A percentile compares a stretch with the other conserved stretches of the same genome.
These are phyloP conservation scores for Populus alba DNA, from an alignment of 345 rosid species.

Conservation along the genomic window DNA sequence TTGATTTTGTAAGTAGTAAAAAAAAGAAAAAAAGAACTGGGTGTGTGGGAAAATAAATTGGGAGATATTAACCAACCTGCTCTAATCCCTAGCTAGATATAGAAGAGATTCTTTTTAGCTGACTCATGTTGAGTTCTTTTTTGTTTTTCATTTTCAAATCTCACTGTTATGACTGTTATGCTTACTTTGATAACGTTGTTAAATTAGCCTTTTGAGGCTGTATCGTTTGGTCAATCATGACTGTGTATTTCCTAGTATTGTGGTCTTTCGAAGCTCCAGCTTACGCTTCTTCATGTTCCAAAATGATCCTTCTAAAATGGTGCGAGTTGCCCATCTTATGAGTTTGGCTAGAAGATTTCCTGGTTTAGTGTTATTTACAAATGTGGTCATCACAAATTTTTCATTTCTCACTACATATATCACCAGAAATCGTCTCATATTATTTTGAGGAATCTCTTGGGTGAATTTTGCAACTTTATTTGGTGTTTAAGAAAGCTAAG, in stretches of 20 bases:
- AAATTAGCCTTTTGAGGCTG: neutral
- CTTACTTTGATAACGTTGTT: neutral
- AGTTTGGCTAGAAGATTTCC: too few relatives aligned
- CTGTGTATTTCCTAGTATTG: neutral
- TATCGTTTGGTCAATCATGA: neutral
- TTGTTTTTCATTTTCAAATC: too few relatives aligned
- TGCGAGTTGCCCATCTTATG: too few relatives aligned
- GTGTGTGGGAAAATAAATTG: conserved; percentile 17
- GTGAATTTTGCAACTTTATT: neutral
- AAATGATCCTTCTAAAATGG: neutral
- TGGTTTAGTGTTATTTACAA: neutral
- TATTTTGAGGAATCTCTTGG: neutral
- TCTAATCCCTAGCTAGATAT: neutral
- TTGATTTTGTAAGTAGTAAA: neutral
- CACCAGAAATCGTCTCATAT: neutral
- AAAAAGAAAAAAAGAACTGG: conserved; percentile 12
- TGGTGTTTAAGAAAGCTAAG: neutral
- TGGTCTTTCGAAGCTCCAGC: neutral
- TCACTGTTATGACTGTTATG: neutral
- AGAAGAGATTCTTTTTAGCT: neutral
- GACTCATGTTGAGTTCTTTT: neutral
- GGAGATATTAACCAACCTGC: neutral
- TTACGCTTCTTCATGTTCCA: neutral
- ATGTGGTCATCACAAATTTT: neutral
- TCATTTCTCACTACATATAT: neutral